Conservation (phyloP, 2,329 filamentous ascomycete genomes). For the Chaetomium sp. region DNA sequence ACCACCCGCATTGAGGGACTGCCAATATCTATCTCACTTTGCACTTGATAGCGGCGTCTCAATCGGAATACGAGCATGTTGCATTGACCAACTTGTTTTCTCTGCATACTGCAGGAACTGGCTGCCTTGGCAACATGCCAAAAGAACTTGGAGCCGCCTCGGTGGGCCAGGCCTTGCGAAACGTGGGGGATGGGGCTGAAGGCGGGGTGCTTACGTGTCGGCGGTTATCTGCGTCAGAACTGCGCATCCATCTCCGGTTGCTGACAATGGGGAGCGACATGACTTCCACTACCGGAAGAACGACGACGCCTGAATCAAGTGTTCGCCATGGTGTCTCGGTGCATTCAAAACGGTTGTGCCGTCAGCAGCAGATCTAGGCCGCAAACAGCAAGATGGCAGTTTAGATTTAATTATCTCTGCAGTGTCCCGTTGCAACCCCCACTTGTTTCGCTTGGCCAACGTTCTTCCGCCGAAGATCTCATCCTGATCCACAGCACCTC, state of each 20-base stretch:
- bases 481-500: constrained; percentile 20
- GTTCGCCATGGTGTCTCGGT: neutral
- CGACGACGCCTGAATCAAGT: neutral
- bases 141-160: neutral
- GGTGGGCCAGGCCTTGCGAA: neutral
- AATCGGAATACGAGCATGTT: constrained; percentile 19
- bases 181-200: constrained; percentile 5
- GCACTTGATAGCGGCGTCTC: neutral
- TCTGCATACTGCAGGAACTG: constrained; percentile 5
- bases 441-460: constrained; percentile 13
- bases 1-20: neutral
- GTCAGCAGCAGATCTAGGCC: neutral
- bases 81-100: constrained; percentile 7
- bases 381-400: neutral
- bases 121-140: constrained; percentile 20
- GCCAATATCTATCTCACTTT: neutral
- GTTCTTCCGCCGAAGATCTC: neutral
- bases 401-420: neutral
- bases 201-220: constrained; percentile 18
- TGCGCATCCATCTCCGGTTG: neutral
- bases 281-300: neutral
- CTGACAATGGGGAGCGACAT: neutral
- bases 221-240: constrained; percentile 4
- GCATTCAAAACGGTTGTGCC: neutral
- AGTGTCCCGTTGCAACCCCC: constrained; percentile 14